phyloP scores from a whole-genome alignment of 495 filamentous ascomycete genomes.

The Xylaria intraflava region DNA sequence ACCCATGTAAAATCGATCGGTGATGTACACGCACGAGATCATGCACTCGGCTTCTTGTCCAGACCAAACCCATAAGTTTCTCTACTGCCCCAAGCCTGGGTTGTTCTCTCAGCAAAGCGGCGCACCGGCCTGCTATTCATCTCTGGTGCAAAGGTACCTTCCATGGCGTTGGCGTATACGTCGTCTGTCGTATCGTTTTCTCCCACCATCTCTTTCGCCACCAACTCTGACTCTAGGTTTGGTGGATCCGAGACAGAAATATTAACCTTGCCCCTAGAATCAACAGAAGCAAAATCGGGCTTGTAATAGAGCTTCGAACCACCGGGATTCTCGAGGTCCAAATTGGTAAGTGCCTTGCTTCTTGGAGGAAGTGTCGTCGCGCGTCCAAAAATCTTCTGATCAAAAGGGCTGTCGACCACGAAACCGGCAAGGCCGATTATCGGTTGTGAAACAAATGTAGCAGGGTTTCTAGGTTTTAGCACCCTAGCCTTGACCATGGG shows the following conservation, averaged over 20 bases:
- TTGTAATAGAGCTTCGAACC: constrained; percentile 62
- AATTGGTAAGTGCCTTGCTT: constrained; percentile 3
- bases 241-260: constrained; percentile 43
- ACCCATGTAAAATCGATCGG: not conserved
- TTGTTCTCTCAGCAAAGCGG: not conserved
- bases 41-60: not conserved
- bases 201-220: constrained; percentile 45
- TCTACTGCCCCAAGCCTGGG: not conserved
- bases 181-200: constrained; percentile 5
- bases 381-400: not conserved
- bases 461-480: constrained; percentile 36
- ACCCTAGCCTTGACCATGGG: constrained; percentile 64
- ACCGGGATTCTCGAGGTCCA: constrained; percentile 56
- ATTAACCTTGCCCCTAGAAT: constrained; percentile 53
- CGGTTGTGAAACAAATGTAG: constrained; percentile 17
- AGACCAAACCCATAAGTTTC: not conserved
- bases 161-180: not conserved
- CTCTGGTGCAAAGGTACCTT: not conserved
- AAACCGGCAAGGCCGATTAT: constrained; percentile 46
- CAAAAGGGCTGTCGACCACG: constrained; percentile 18
- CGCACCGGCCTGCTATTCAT: not conserved
- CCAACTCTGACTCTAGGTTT: constrained; percentile 37
- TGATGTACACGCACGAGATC: not conserved
- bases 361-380: not conserved
- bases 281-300: constrained; percentile 48